Conservation (phyloP, 2,329 filamentous ascomycete species). For the Fusarium stilboides region DNA sequence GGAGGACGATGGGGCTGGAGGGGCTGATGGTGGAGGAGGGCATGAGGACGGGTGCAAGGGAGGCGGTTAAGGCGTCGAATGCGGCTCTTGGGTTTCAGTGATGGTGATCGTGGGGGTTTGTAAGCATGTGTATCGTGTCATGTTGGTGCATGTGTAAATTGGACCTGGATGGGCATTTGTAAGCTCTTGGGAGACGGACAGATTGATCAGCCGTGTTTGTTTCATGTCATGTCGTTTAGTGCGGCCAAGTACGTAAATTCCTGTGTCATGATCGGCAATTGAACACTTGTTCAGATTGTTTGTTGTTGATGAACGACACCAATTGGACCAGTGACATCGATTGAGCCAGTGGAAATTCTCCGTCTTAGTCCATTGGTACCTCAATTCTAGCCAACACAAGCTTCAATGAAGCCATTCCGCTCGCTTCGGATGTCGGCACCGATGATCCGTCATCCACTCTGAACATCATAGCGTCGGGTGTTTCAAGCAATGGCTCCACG, state of each 20-base stretch:
- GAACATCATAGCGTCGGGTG: background rate
- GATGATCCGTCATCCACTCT: constrained; percentile 21
- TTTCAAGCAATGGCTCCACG: background rate
- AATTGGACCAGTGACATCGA: background rate
- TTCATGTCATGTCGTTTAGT: background rate
- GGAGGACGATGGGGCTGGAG: constrained; percentile 60
- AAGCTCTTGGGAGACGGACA: constrained; percentile 2
- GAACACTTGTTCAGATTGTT: background rate
- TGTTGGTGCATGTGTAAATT: too few species aligned
- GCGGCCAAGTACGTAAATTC: background rate
- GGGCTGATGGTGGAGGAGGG: constrained; percentile 14
- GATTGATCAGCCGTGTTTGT: constrained; percentile 8
- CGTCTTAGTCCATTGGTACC: too few species aligned
- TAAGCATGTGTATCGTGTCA: constrained; percentile 1
- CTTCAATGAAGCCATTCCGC: constrained; percentile 3
- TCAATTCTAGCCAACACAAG: too few species aligned
- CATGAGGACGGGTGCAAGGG: constrained; percentile 55
- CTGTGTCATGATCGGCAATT: background rate
- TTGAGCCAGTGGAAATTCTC: background rate
- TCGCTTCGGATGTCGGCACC: constrained; percentile 28
- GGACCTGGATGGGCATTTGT: constrained; percentile 16
- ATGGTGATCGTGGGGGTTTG: background rate
- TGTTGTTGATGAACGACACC: too few species aligned
- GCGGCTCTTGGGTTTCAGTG: constrained; percentile 58
- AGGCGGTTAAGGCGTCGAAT: constrained; percentile 60